Evolutionary conservation across 75 land plant species (phyloP).

Genomic region (Chamaecyparis obtusa): DNA sequence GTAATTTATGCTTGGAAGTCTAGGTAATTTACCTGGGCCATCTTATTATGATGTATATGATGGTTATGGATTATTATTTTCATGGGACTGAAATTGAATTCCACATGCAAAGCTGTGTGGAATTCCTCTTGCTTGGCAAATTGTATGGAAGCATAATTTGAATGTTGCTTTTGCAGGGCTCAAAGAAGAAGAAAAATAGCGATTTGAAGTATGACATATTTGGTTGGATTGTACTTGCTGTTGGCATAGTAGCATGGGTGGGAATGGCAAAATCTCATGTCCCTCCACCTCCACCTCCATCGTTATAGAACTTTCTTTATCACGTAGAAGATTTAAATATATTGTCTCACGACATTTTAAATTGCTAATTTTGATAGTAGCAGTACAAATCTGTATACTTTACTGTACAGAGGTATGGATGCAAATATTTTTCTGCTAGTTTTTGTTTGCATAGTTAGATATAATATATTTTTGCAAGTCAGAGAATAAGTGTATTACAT

Average conservation of each 20-base stretch:
- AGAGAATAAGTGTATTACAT: not conserved
- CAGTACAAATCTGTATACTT: not conserved
- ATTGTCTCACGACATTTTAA: not conserved
- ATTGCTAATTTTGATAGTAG: not conserved
- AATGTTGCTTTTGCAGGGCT: conserved; percentile 16
- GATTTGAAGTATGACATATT: conserved; percentile 69
- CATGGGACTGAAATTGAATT: not conserved
- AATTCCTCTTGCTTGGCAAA: not conserved
- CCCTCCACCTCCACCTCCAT: conserved; percentile 53
- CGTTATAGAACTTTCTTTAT: not conserved
- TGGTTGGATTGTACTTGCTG: conserved; percentile 74
- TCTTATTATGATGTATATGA: not conserved
- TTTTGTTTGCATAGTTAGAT: not conserved
- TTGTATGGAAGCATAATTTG: conserved; percentile 5
- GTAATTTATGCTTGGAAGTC: not conserved
- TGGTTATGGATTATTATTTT: not conserved
- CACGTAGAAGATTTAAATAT: not conserved
- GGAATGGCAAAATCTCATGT: conserved; percentile 62
- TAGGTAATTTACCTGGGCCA: not conserved
- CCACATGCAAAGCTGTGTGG: not conserved
- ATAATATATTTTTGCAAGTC: not conserved
- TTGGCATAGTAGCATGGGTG: conserved; percentile 72
- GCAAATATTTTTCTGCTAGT: not conserved
- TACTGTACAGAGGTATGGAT: not conserved
- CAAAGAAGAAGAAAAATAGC: conserved; percentile 59